These are phyloP conservation scores for Trametes versicolor DNA, from an alignment of 1,284 basidiomycete species.

Conservation along the genomic window DNA sequence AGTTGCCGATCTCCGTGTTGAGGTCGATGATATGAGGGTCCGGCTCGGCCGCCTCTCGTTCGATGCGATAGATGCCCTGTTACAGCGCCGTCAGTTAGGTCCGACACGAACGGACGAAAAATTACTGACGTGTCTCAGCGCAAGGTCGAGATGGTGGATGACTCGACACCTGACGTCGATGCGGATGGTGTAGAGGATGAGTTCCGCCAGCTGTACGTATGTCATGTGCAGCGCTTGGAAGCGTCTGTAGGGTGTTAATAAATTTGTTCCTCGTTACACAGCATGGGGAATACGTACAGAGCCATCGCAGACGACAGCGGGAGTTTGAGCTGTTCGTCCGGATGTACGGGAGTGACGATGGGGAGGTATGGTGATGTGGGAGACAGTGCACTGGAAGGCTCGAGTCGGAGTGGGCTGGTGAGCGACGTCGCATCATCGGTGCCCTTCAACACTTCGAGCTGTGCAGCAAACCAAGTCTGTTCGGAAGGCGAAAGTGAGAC, in stretches of 20 bases:
- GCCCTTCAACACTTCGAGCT: constrained; percentile 73
- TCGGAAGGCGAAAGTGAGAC: background rate
- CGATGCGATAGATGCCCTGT: constrained; percentile 86
- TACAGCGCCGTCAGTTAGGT: constrained; percentile 10
- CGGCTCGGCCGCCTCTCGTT: constrained; percentile 88
- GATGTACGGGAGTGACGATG: constrained; percentile 46
- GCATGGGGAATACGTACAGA: constrained; percentile 61
- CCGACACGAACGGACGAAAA: constrained; percentile 13
- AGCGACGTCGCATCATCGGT: constrained; percentile 67
- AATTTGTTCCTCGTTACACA: no score
- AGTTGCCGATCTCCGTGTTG: constrained; percentile 82
- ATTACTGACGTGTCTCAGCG: constrained; percentile 73
- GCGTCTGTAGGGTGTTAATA: constrained; percentile 61
- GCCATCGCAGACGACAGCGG: constrained; percentile 90
- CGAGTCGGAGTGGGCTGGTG: constrained; percentile 57
- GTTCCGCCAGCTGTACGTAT: constrained; percentile 87
- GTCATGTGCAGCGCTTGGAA: constrained; percentile 92
- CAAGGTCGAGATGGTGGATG: constrained; percentile 84
- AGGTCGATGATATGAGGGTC: constrained; percentile 92
- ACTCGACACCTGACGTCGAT: constrained; percentile 90
- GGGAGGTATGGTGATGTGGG: constrained; percentile 61
- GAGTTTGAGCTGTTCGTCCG: constrained; percentile 66
- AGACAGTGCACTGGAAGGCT: constrained; percentile 58
- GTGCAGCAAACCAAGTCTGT: constrained; percentile 85
- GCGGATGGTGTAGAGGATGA: constrained; percentile 90